Evolutionary conservation across 345 rosid species (phyloP).

Genomic region (Citrus unshiu): DNA sequence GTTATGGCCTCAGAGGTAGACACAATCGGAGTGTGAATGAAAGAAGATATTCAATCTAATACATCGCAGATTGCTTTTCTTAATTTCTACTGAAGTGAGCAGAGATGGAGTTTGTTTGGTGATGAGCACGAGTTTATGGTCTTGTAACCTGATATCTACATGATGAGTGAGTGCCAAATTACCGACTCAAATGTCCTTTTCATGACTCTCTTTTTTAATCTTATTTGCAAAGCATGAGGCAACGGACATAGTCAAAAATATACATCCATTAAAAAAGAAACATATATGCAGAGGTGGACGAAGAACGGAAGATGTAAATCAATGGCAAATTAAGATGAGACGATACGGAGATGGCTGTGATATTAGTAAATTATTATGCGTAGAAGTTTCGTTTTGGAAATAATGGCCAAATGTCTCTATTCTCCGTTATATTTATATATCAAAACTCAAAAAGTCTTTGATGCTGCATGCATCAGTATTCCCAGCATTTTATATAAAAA

Average conservation of each 20-base stretch:
- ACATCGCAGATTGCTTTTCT: neutral
- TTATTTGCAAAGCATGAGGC: neutral
- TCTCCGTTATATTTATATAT: no score
- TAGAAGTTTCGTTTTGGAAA: neutral
- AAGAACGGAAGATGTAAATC: neutral
- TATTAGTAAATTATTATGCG: neutral
- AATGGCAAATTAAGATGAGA: neutral
- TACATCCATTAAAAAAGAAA: neutral
- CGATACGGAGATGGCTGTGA: neutral
- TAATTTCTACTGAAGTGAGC: neutral
- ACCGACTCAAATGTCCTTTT: neutral
- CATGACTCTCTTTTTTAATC: neutral
- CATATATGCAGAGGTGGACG: neutral
- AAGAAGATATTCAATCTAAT: neutral
- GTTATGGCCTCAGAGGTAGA: neutral
- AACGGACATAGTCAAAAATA: neutral
- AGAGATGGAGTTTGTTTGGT: neutral
- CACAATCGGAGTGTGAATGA: neutral
- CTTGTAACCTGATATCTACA: neutral
- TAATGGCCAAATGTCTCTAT: neutral
- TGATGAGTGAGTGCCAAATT: neutral
- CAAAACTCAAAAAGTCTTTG: neutral
- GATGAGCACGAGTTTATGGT: neutral
- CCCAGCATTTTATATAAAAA: neutral
- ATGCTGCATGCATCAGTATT: neutral